Base-by-base conservation (phyloP, 495 filamentous ascomycete genomes). In the Amniculicola lignicola region DNA sequence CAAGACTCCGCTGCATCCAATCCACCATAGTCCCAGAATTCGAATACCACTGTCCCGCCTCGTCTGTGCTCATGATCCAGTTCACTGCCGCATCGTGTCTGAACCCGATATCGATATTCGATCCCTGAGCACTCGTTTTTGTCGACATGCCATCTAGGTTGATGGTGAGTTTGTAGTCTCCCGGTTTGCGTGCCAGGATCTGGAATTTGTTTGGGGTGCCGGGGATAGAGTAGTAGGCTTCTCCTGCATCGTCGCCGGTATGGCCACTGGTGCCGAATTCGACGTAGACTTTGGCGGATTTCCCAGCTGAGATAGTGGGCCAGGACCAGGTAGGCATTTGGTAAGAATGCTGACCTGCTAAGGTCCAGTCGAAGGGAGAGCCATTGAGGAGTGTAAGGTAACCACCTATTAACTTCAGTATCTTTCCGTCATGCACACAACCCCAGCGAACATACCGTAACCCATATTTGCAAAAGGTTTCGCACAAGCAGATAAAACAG, bases 1-100 rank as follows among this genome's bases (percentile, higher is more conserved):
- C 62, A 10, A 65, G 14, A 28, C 51, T 59, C 33, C 58, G 57
- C 28, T 61, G 57, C 62, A 65, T 65, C 62, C 62, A 65, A 36
- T 65, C 59, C 10, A 40, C 40, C 22, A 37, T 43, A 18, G 39
- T 24, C 7, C 51, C 46, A 27, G 22, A 38, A 38, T 57, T 63
- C n/a, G 54, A 58, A 53, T 44, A 58, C 22, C 39, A 54, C n/a
- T 29, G n/a, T 9, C 51, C 62, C 18, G 61, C 54, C 44, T 55
- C 58, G 19, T 59, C 51, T n/a, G 49, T 46, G n/a, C 53, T 58
- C 24, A 61, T n/a, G n/a, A 65, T 54, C 45, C 44, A 62, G 23
- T 62, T 59, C 16, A 58, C 46, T 2, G 54, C 50, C 9, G 36
- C 55, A 35, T 65, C 54, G 54, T 65, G 62, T 19, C 51, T 36